These are phyloP conservation scores for Mentha longifolia DNA, from an alignment of 257 asterid species.

Conservation along the genomic window DNA sequence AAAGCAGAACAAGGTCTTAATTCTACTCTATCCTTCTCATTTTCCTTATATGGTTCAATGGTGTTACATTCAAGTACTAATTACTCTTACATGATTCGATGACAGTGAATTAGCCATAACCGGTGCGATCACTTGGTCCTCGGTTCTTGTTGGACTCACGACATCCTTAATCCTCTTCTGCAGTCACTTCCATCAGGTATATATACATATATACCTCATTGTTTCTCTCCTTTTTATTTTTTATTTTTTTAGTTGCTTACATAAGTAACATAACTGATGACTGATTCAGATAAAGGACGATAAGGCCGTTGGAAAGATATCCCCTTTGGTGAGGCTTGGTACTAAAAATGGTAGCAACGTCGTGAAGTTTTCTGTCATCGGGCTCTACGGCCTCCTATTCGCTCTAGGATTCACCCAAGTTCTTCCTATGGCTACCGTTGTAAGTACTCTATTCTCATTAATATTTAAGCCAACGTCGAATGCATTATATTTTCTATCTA, in stretches of 20 bases:
- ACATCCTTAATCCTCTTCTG: conserved; percentile 70
- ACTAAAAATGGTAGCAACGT: conserved; percentile 47
- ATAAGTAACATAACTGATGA: not conserved
- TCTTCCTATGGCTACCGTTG: conserved; percentile 61
- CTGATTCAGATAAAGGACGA: conserved; percentile 54
- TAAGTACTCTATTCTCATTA: not conserved
- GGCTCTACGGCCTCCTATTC: conserved; percentile 48
- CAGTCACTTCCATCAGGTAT: conserved; percentile 76
- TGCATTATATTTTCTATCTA: too few relatives aligned
- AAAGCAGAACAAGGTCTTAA: conserved; percentile 42
- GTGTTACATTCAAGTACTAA: not conserved
- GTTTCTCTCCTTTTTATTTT: not conserved
- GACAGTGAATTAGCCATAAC: conserved; percentile 55
- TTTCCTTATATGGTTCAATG: not conserved
- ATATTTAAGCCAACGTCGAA: too few relatives aligned
- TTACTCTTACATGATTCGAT: not conserved
- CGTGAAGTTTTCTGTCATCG: conserved; percentile 48
- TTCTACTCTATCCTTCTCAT: not conserved
- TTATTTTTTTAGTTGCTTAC: not conserved
- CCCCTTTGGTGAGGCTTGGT: conserved; percentile 79
- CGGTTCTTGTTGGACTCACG: conserved; percentile 61
- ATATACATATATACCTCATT: not conserved
- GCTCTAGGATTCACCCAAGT: conserved; percentile 45
- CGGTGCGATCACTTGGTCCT: conserved; percentile 48
- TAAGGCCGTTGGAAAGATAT: conserved; percentile 61